phyloP scores from a whole-genome alignment of 345 rosid species.

The Melastoma malabathricum region DNA sequence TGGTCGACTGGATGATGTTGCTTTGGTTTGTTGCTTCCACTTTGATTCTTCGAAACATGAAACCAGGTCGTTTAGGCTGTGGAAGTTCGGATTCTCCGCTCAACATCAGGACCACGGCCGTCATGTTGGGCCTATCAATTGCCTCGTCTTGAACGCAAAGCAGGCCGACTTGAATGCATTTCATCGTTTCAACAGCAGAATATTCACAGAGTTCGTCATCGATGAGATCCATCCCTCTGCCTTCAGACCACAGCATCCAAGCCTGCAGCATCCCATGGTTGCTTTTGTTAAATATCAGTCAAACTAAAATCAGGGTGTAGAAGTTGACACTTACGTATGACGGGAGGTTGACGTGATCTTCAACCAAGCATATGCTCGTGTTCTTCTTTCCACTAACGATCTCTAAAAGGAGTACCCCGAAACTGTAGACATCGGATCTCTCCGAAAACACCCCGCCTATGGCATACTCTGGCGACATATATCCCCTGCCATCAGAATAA shows the following conservation, averaged over 20 bases:
- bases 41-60: background rate
- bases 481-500: slow-evolving; percentile 2
- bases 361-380: background rate
- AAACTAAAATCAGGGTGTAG: background rate
- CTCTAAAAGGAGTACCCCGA: slow-evolving; percentile 15
- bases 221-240: background rate
- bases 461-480: slow-evolving; percentile 16
- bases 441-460: slow-evolving; percentile 1
- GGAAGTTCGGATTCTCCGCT: slow-evolving; percentile 1
- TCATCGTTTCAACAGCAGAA: slow-evolving; percentile 2
- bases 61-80: background rate
- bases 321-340: slow-evolving; percentile 10
- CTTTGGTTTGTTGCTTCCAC: too few species aligned
- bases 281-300: too few species aligned
- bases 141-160: slow-evolving; percentile 23
- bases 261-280: background rate
- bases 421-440: slow-evolving; percentile 12
- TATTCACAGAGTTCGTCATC: background rate
- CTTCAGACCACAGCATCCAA: slow-evolving; percentile 2
- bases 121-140: slow-evolving; percentile 21
- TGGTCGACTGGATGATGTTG: too few species aligned
- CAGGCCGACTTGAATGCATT: slow-evolving; percentile 2
- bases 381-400: slow-evolving; percentile 12
- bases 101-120: slow-evolving; percentile 3
- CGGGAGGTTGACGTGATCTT: slow-evolving; percentile 1